phyloP scores from a whole-genome alignment of 1,284 basidiomycete species.

The Cystobasidium slooffiae region DNA sequence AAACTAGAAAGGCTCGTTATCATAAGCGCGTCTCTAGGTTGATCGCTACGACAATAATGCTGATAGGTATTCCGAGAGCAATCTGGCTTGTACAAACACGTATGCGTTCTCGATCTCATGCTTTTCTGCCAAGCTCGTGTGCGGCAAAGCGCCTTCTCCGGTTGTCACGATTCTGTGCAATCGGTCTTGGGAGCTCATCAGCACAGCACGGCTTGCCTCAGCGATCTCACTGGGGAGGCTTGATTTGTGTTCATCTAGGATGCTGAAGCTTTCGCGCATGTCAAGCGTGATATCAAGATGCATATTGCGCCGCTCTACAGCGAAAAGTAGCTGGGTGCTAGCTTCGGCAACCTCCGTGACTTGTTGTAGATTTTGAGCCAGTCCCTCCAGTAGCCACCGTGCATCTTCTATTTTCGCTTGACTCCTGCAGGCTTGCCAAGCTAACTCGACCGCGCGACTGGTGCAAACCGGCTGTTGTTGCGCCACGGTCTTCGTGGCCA shows the following conservation, averaged over 20 bases:
- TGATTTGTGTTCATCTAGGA: background rate
- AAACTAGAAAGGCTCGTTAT: background rate
- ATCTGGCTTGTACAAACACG: background rate
- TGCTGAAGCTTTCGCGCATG: background rate
- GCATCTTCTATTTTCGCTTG: background rate
- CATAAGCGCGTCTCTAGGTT: background rate
- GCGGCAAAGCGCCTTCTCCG: too few relatives aligned
- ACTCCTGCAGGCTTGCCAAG: background rate
- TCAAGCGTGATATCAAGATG: constrained; percentile 30
- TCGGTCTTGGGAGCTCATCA: too few relatives aligned
- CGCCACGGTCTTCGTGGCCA: background rate
- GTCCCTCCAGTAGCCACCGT: background rate
- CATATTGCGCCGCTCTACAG: constrained; percentile 40
- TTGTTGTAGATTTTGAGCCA: background rate
- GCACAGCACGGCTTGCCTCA: background rate
- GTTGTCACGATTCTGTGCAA: too few relatives aligned
- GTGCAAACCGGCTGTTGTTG: background rate
- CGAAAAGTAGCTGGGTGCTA: constrained; percentile 21
- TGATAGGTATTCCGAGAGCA: background rate
- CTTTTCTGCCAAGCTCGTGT: background rate
- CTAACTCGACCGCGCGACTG: constrained; percentile 17
- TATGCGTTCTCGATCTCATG: constrained; percentile 2
- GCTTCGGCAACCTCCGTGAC: background rate
- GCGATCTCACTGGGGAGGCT: background rate
- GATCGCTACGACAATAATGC: background rate